Conservation (phyloP, 2,329 filamentous ascomycete species). For the Microcera coccophila region DNA sequence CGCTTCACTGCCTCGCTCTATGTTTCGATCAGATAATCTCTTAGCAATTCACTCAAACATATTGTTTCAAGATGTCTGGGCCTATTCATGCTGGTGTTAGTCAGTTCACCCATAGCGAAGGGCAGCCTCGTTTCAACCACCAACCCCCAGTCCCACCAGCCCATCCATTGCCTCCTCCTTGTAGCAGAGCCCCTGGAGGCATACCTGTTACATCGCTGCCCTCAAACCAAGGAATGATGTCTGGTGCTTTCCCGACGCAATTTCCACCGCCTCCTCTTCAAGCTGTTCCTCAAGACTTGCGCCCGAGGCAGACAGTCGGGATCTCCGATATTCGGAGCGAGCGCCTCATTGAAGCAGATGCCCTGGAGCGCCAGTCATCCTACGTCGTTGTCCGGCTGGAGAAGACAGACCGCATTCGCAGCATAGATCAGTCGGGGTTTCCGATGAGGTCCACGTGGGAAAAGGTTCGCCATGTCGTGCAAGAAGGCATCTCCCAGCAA, state of each 20-base stretch:
- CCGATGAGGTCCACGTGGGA: slow-evolving; percentile 39
- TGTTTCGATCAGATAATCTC: too few relatives aligned
- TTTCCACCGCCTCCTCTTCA: slow-evolving; percentile 13
- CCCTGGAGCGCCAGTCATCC: slow-evolving; percentile 37
- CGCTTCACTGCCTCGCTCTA: too few relatives aligned
- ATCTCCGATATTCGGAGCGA: slow-evolving; percentile 37
- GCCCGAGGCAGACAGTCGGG: slow-evolving; percentile 14
- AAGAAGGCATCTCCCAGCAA: slow-evolving; percentile 36
- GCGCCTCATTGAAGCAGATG: slow-evolving; percentile 36
- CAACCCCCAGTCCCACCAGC: not conserved
- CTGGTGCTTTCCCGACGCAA: slow-evolving; percentile 4
- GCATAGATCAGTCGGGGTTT: slow-evolving; percentile 36
- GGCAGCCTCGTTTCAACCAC: not conserved
- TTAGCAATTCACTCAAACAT: too few relatives aligned
- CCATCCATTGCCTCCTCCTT: slow-evolving; percentile 3
- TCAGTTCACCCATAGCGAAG: not conserved
- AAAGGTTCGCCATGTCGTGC: slow-evolving; percentile 30
- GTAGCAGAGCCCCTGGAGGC: slow-evolving; percentile 2
- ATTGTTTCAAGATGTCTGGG: slow-evolving; percentile 1
- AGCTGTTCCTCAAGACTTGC: slow-evolving; percentile 16
- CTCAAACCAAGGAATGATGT: slow-evolving; percentile 5
- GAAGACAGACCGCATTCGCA: slow-evolving; percentile 32
- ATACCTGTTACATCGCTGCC: slow-evolving; percentile 5
- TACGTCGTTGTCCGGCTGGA: slow-evolving; percentile 42
- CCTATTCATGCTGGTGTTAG: not conserved